Conservation (phyloP, 257 asterid genomes). For the Anisodus acutangulus region DNA sequence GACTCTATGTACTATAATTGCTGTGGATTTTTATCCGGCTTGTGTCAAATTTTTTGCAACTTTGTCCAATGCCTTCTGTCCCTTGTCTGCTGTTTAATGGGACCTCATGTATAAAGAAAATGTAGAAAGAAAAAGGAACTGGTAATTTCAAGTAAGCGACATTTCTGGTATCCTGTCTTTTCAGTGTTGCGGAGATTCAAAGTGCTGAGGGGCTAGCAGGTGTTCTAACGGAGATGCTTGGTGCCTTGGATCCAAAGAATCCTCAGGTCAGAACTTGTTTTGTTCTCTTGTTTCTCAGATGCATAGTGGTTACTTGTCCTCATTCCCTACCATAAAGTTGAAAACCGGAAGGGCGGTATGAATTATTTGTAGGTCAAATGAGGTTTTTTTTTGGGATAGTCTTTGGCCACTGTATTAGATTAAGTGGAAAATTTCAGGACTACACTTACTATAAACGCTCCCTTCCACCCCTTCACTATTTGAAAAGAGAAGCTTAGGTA, state of each 20-base stretch:
- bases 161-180: constrained; percentile 25
- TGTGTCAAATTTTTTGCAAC: constrained; percentile 12
- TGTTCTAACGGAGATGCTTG: constrained; percentile 82
- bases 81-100: not conserved
- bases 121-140: not conserved
- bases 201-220: constrained; percentile 84
- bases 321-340: not conserved
- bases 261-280: constrained; percentile 58
- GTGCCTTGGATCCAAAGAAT: constrained; percentile 76
- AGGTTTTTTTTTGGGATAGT: not conserved
- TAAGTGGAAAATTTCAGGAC: constrained; percentile 13
- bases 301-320: constrained; percentile 5
- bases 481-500: constrained; percentile 10
- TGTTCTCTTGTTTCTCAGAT: constrained; percentile 12
- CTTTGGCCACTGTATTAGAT: not conserved
- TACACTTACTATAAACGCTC: not conserved
- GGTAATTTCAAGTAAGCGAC: not conserved
- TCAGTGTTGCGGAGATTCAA: constrained; percentile 81
- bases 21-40: not conserved
- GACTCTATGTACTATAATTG: not conserved
- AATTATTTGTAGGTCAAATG: not conserved
- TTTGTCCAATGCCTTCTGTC: not conserved
- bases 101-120: not conserved
- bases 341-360: not conserved
- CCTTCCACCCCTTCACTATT: not conserved